Evolutionary conservation across 2,329 filamentous ascomycete genomes (phyloP).

Genomic region (Apiospora hydei): DNA sequence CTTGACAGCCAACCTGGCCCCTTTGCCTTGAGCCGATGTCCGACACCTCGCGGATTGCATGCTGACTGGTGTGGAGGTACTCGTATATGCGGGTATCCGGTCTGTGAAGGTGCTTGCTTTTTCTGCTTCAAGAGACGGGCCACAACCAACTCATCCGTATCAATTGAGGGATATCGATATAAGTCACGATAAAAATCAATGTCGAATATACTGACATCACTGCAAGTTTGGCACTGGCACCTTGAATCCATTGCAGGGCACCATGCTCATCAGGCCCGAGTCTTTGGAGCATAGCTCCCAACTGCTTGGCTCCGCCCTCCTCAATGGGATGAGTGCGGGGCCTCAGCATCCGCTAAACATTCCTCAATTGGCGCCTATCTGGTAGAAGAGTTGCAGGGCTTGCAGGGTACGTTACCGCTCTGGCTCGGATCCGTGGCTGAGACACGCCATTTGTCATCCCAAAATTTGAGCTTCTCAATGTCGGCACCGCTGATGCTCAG

Average conservation of each 20-base stretch:
- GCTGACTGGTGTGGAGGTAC: background rate
- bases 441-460: slow-evolving; percentile 31
- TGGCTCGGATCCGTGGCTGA: slow-evolving; percentile 27
- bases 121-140: background rate
- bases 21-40: background rate
- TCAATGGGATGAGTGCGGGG: background rate
- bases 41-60: slow-evolving; percentile 4
- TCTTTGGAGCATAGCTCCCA: background rate
- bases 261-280: background rate
- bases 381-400: too few species aligned
- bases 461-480: slow-evolving; percentile 29
- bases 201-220: background rate
- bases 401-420: slow-evolving; percentile 25
- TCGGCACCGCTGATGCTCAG: slow-evolving; percentile 30
- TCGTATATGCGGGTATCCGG: background rate
- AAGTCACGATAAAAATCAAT: background rate
- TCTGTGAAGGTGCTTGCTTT: background rate
- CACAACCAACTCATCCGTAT: background rate
- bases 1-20: background rate
- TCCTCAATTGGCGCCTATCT: background rate
- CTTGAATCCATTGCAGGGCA: background rate
- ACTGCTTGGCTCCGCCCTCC: background rate
- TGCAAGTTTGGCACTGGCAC: background rate
- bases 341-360: background rate
- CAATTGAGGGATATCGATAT: background rate